A percentile compares a stretch with the other conserved stretches of the same genome.
phyloP scores from a whole-genome alignment of 2,329 filamentous ascomycete species.

The Venturiaceae sp. region DNA sequence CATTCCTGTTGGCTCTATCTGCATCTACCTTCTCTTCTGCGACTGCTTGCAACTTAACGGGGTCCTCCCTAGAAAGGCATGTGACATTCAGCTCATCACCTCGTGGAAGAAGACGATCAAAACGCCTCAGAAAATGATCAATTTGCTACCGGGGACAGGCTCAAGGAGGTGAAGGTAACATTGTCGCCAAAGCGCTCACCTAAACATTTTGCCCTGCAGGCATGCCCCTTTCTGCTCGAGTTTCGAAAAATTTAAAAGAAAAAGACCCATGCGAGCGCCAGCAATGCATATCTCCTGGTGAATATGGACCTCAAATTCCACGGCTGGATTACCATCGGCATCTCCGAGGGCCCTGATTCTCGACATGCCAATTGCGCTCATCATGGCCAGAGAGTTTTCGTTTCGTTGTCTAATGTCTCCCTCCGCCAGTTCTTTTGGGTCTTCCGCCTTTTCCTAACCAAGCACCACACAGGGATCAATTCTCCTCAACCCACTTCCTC shows the following conservation, averaged over 20 bases:
- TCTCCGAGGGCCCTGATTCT: no score
- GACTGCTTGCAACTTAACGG: neutral
- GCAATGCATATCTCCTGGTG: constrained; percentile 1
- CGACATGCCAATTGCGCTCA: no score
- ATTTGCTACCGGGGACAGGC: neutral
- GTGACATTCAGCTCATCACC: neutral
- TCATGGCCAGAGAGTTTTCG: no score
- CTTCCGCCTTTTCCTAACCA: no score
- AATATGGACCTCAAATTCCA: neutral
- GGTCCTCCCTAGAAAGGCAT: neutral
- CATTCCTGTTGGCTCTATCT: neutral
- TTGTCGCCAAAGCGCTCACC: neutral
- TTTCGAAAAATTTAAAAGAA: neutral
- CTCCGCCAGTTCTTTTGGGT: no score
- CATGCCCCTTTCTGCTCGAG: neutral
- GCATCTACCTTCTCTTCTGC: neutral
- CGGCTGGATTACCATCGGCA: no score
- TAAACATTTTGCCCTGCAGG: neutral
- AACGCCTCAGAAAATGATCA: neutral
- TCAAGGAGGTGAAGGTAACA: neutral
- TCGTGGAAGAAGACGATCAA: neutral
- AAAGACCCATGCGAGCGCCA: neutral
- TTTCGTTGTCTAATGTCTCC: no score
- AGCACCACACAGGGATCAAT: no score
- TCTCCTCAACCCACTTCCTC: constrained; percentile 1